A percentile compares a stretch with the other conserved stretches of the same genome.
phyloP scores from a whole-genome alignment of 768 basidiomycete genomes.

The Boletus subparvulus region DNA sequence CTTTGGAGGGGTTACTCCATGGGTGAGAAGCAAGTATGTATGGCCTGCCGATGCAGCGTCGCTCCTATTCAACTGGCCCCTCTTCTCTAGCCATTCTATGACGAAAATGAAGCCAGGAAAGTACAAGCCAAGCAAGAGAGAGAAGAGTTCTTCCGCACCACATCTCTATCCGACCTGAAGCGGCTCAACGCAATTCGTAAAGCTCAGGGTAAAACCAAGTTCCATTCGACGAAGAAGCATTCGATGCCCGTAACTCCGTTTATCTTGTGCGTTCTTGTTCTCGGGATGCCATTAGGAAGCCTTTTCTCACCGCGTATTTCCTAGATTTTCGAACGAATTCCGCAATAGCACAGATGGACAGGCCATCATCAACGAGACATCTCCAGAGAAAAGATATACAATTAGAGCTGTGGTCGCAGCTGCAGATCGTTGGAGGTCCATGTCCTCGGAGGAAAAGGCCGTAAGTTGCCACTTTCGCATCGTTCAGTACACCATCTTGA shows the following conservation, averaged over 20 bases:
- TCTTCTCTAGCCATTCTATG: conserved; percentile 27
- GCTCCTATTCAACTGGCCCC: not conserved
- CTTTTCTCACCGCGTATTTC: not conserved
- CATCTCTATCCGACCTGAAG: conserved; percentile 19
- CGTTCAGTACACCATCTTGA: not conserved
- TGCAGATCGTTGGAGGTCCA: conserved; percentile 30
- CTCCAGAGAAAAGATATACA: not conserved
- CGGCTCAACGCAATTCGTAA: conserved; percentile 35
- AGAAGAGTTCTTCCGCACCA: conserved; percentile 29
- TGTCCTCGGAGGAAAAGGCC: conserved; percentile 34
- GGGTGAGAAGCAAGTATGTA: conserved; percentile 37
- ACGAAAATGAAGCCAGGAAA: conserved; percentile 18
- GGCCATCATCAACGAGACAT: conserved; percentile 9
- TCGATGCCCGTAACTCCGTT: conserved; percentile 16
- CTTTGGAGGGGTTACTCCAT: conserved; percentile 35
- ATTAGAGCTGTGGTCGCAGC: conserved; percentile 15
- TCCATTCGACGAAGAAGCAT: not conserved
- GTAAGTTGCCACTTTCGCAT: conserved; percentile 14
- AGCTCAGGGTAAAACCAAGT: conserved; percentile 24
- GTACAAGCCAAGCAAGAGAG: conserved; percentile 19
- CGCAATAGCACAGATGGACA: conserved; percentile 16
- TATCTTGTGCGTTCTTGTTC: conserved; percentile 23
- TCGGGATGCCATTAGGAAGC: not conserved
- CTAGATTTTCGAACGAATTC: conserved; percentile 25
- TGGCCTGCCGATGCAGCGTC: not conserved